Evolutionary conservation across 306 rosid genomes (phyloP).

Genomic region (Ormosia emarginata): DNA sequence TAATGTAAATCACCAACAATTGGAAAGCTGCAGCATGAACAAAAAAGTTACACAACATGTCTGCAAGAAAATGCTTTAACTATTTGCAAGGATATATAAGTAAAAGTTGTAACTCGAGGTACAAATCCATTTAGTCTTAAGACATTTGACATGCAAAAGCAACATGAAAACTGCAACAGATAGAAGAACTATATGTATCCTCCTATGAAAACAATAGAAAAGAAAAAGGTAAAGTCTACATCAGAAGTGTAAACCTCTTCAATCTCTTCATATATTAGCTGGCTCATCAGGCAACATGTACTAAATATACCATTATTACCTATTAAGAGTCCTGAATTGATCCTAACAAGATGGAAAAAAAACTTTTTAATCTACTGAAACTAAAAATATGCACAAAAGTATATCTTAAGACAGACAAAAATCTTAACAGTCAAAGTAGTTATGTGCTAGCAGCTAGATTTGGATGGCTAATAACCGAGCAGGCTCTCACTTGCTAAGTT

Average conservation of each 20-base stretch:
- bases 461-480: conserved; percentile 4
- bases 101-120: not conserved
- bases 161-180: not conserved
- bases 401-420: not conserved
- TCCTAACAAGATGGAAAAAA: not conserved
- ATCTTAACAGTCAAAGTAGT: not conserved
- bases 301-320: not conserved
- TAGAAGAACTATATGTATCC: not conserved
- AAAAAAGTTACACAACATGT: not conserved
- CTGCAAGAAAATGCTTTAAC: not conserved
- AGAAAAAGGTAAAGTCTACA: not conserved
- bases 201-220: not conserved
- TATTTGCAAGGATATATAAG: not conserved
- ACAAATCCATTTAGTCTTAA: not conserved
- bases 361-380: not conserved
- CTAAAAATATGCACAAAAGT: not conserved
- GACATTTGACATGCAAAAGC: not conserved
- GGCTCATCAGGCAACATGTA: not conserved
- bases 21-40: conserved; percentile 41
- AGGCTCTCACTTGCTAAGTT: conserved; percentile 64
- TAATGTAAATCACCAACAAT: conserved; percentile 34
- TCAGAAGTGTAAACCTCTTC: not conserved
- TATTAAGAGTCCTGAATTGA: not conserved
- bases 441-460: not conserved
- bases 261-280: not conserved